Evolutionary conservation across 2,329 filamentous ascomycete genomes (phyloP).

Genomic region (Botrytis paeoniae): DNA sequence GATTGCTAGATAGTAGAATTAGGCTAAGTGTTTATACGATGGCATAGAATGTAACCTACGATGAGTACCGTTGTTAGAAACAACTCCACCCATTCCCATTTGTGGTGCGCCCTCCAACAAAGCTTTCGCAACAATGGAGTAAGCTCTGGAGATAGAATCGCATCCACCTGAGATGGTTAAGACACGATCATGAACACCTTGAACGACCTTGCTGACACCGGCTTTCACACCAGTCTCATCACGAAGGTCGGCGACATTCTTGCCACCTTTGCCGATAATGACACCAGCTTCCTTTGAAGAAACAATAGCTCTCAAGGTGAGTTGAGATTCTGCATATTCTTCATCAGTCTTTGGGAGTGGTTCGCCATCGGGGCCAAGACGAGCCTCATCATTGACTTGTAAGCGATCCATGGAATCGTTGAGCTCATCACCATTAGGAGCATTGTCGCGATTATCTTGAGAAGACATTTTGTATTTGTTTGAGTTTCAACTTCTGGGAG

Average conservation of each 20-base stretch:
- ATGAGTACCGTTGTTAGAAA: conserved; percentile 86
- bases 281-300: conserved; percentile 98
- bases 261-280: conserved; percentile 97
- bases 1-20: conserved; percentile 60
- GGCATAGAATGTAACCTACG: conserved; percentile 58
- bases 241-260: conserved; percentile 95
- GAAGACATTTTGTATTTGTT: conserved; percentile 33
- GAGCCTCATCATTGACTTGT: conserved; percentile 60
- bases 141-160: conserved; percentile 85
- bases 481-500: not conserved
- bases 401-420: conserved; percentile 62
- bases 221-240: conserved; percentile 98
- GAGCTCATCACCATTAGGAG: conserved; percentile 48
- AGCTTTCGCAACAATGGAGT: conserved; percentile 87
- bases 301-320: conserved; percentile 95
- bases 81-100: conserved; percentile 92
- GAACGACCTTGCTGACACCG: conserved; percentile 97
- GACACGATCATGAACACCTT: conserved; percentile 94
- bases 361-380: conserved; percentile 71
- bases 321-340: conserved; percentile 87
- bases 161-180: conserved; percentile 90
- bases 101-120: conserved; percentile 90
- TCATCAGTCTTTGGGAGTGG: conserved; percentile 88
- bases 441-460: conserved; percentile 36
- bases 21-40: not conserved